Evolutionary conservation across 2,329 filamentous ascomycete species (phyloP), one percentile per base, ranked within the genome.

Genomic region (Colletotrichum eleusines): DNA sequence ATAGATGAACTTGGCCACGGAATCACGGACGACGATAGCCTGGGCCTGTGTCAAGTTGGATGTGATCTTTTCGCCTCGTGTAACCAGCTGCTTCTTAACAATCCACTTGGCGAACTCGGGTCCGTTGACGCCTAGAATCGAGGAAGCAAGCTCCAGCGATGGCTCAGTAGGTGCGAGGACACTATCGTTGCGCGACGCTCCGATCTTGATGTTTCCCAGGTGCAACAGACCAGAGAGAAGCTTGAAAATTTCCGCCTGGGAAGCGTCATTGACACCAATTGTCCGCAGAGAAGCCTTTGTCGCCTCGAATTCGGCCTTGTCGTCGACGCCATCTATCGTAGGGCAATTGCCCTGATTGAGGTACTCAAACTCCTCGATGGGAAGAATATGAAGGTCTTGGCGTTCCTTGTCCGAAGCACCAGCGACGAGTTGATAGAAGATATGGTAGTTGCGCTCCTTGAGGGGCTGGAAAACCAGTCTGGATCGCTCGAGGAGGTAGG

Each of bases 401-500:
- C 91, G 91, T 82, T 98, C 92, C 73, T 89, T 87, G 40, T 97
- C 93, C 2, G 93, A 91, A n/a, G 95, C 93, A 79, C 97, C 96
- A 60, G 95, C 94, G 55, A 98, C 91, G 62, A 99, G 88, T 81
- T 99, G 96, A 82, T 99, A 99, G 84, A 99, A 99, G 77, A 99
- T 95, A 82, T 99, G 96, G 83, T 99, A 99, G 81, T 99, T 99
- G 75, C 96, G 90, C 85, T 99, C 96, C 84, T 97, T 98, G 74
- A 98, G 85, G 51, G 96, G 96, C 80, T 99, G 96, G 82, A 98
- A 99, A 23, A 98, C 96, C 77, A 99, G 86, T 84, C 96, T 92
- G 73, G 96, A 98, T 72, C 96, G 93, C 81, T 99, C 96, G 54
- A 99, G 86, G 75, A 99, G 86, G 79, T 99, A 99, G 66, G 95